Base-by-base conservation (phyloP, 768 basidiomycete species). In the Mycena filopes region DNA sequence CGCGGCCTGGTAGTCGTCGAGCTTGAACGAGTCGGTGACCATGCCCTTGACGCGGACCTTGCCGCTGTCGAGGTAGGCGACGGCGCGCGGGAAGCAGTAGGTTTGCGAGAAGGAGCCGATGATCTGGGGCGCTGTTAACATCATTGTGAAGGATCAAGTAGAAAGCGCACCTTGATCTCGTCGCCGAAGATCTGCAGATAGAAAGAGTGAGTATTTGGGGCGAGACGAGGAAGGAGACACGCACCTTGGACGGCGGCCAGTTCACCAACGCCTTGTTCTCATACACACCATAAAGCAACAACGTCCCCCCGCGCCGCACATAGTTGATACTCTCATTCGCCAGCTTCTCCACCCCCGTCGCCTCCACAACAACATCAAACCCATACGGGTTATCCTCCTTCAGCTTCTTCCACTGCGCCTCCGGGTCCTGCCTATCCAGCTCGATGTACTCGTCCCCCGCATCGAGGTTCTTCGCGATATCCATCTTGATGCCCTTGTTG, bases 281-380 rank as follows among this genome's bases (percentile, higher is more conserved):
- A 74, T 96, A 97, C 41, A 96, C 95, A 42, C 95, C 95, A 72
- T 97, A 97, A 46, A 94, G 85, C 89, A 94, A 89, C 73, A 94
- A 76, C 4, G 93, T 94, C 20, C 93, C 93, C 18, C 93, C 93
- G 29, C 93, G 81, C 36, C 93, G 84, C 26, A 97, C 95, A 72
- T 94, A 95, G 80, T 95, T 89, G 81, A 96, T 95, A 64, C 92
- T 83, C 31, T 94, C 90, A 71, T 95, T 90, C n/a, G 92, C 94
- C 43, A 97, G 77, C 72, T 89, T 89, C 78, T 95, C 94, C 31
- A 92, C 90, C 33, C 95, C 95, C 0, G 90, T 91, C 54, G 89
- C 90, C 75, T 91, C 90, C 29, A 86, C 85, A 20, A 90, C 70
- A 7, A 69, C 68, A 26, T 69, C 68, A 70, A 93, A 93, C n/a